phyloP scores from a whole-genome alignment of 179 eudicot species.

The Vitellaria paradoxa region DNA sequence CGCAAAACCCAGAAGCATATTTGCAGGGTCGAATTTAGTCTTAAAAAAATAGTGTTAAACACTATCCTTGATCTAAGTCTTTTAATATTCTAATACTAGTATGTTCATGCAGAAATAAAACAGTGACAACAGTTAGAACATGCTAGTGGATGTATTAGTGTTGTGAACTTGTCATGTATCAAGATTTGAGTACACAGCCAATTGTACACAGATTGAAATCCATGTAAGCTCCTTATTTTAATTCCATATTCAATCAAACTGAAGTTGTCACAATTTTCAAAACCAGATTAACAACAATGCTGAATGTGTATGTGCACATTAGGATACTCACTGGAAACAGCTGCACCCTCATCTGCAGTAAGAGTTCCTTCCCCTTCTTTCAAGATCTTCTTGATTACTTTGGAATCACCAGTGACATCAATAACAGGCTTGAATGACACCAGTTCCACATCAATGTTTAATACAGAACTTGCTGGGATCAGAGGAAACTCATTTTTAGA shows the following conservation, averaged over 20 bases:
- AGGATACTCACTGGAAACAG: slow-evolving; percentile 50
- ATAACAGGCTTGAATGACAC: slow-evolving; percentile 51
- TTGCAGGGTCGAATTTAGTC: too few relatives aligned
- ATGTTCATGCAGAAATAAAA: too few relatives aligned
- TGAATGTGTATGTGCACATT: background rate
- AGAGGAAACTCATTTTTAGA: slow-evolving; percentile 23
- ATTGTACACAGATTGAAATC: background rate
- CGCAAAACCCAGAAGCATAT: too few relatives aligned
- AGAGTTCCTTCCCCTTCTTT: slow-evolving; percentile 52
- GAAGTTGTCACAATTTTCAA: background rate
- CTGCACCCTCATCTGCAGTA: slow-evolving; percentile 56
- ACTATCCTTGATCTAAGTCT: too few relatives aligned
- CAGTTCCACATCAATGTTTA: slow-evolving; percentile 42
- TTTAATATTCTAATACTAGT: too few relatives aligned
- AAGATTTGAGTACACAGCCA: background rate
- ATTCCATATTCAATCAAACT: too few relatives aligned
- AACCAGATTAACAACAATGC: background rate
- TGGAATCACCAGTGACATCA: slow-evolving; percentile 55
- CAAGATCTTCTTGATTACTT: slow-evolving; percentile 56
- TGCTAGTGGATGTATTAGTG: background rate
- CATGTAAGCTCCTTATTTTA: background rate
- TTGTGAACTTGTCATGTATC: background rate
- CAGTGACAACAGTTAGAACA: background rate
- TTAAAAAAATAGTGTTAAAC: too few relatives aligned
- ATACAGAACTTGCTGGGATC: slow-evolving; percentile 39